Evolutionary conservation across 1,284 basidiomycete species (phyloP), one percentile per base, ranked within the genome.

Genomic region (Leccinum angustisporum): DNA sequence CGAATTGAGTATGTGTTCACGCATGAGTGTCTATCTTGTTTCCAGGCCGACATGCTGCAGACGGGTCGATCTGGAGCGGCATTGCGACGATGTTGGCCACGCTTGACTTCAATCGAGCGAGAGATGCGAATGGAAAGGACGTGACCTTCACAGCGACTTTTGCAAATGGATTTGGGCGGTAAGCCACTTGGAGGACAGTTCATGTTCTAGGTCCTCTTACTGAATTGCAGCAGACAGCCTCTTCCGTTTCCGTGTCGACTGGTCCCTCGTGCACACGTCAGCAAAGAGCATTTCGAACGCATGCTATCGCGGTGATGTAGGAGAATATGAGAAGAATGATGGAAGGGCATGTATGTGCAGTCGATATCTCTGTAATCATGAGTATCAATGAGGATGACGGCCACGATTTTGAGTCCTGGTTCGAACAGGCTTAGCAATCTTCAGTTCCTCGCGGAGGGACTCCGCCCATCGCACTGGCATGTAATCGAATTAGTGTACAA

Each of bases 61-160:
- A 66, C 21, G 63, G 61, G 4, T 63, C 68, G 10, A 0, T 69
- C 40, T 70, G 68, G 68, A 61, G 55, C 16, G 52, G 53, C 1
- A 61, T 69, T 5, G 69, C 10, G n/a, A 65, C 62, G 6, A 65
- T 70, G 58, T 53, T 70, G 0, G 64, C 65, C 4, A 66, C 62
- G 3, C 62, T 67, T 6, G 56, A 67, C 16, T 62, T 67, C 36
- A 30, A 57, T 38, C 25, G 21, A 2, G 58, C 61, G 8, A 65
- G 54, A 34, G 67, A 69, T 18, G 50, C 48, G 1, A 14, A 67
- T 11, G 67, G 68, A 1, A 59, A 63, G 0, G 62, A 67, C 11
- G 34, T 67, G 38, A 11, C 6, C 8, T 62, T 65, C 18, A 52
- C 57, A 53, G 48, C 57, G 7, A 59, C 30, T 6, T 67, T 60